Evolutionary conservation across 2,329 filamentous ascomycete genomes (phyloP), one percentile per base, ranked within the genome.

Genomic region (Trichoderma simmonsii): DNA sequence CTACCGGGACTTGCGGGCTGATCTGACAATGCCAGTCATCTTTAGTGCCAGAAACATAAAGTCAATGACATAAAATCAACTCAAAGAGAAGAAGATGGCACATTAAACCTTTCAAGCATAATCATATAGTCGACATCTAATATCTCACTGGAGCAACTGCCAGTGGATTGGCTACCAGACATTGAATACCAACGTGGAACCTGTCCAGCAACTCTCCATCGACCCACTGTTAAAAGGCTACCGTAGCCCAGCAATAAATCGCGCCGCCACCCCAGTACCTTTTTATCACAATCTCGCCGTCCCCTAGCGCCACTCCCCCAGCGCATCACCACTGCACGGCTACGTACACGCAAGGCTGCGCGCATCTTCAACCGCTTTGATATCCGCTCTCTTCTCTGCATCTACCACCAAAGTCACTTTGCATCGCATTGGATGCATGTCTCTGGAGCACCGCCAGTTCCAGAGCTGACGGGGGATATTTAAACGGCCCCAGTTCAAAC

Each of bases 291-390:
- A 3, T 28, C 30, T 7, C 14, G 8, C 28, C 28, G 7, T 36
- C 21, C n/a, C 28, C 26, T 69, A 62, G 66, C 57, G 57, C 57
- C 56, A 36, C 6, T n/a, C 18, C 26, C 39, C 26, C 39, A 26
- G 26, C 43, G 26, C 43, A 71, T 66, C 63, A 61, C 56, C 70
- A 39, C 63, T 66, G 63, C 70, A 71, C 62, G 70, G 70, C 70
- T 67, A 21, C 34, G 14, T 36, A 36, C 70, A 21, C 56, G 56
- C 70, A 39, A 71, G 70, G 70, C 70, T 71, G 39, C 63, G 28
- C 34, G 57, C 32, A 67, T 67, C 51, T 62, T 28, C 32, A 43
- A 64, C 39, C 61, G 21, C 39, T 15, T 62, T 51, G 57, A 56
- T 61, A 60, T 67, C 26, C 60, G 4, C 4, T 2, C n/a, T 32